These are phyloP conservation scores for Eutrema yunnanense DNA, from an alignment of 345 rosid genomes.

Conservation along the genomic window DNA sequence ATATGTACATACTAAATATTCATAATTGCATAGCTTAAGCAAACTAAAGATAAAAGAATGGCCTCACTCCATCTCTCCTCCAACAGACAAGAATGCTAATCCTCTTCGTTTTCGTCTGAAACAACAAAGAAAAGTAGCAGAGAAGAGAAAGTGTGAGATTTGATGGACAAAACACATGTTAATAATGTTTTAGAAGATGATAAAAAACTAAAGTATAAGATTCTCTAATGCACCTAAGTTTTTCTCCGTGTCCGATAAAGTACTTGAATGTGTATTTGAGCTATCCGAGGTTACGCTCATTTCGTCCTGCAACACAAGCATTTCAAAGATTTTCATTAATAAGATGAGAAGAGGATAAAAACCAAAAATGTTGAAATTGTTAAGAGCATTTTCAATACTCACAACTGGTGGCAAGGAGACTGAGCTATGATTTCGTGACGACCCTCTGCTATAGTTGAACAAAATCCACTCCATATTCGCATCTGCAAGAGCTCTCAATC, in stretches of 20 bases:
- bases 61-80: background rate
- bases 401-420: constrained; percentile 35
- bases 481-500: constrained; percentile 57
- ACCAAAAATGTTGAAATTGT: background rate
- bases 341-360: background rate
- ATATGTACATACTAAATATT: background rate
- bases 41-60: background rate
- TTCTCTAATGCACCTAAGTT: constrained; percentile 15
- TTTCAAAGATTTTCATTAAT: background rate
- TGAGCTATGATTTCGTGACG: constrained; percentile 31
- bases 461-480: constrained; percentile 33
- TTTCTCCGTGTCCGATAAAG: constrained; percentile 17
- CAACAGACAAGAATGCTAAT: background rate
- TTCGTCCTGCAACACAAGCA: constrained; percentile 42
- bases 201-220: too few relatives aligned
- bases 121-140: background rate
- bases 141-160: constrained; percentile 1
- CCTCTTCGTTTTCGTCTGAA: constrained; percentile 27
- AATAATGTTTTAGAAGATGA: background rate
- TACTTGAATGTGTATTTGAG: constrained; percentile 25
- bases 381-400: constrained; percentile 11
- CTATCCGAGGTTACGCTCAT: constrained; percentile 30
- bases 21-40: constrained; percentile 1
- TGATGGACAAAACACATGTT: constrained; percentile 1
- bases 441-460: constrained; percentile 18